Conservation (phyloP, 495 filamentous ascomycete species). For the Penicillium malachiteum region DNA sequence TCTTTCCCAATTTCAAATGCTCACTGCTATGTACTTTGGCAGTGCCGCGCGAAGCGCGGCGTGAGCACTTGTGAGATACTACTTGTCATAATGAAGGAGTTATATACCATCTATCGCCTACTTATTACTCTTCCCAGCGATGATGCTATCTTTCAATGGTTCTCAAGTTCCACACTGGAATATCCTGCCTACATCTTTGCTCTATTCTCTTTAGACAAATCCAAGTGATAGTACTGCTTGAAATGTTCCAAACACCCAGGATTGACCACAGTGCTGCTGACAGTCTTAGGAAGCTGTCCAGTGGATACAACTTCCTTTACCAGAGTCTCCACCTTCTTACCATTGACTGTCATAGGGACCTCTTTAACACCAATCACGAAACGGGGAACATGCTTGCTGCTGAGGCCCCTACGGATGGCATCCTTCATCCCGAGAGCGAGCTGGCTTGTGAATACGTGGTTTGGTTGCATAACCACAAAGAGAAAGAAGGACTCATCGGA, state of each 20-base stretch:
- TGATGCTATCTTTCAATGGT: too few relatives aligned
- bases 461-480: slow-evolving; percentile 68
- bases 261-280: slow-evolving; percentile 26
- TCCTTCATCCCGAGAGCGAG: slow-evolving; percentile 58
- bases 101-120: too few relatives aligned
- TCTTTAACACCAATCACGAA: slow-evolving; percentile 71
- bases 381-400: slow-evolving; percentile 67
- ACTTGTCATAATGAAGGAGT: too few relatives aligned
- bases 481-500: slow-evolving; percentile 68
- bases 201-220: slow-evolving; percentile 2
- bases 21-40: too few relatives aligned
- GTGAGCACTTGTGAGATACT: too few relatives aligned
- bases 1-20: too few relatives aligned
- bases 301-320: slow-evolving; percentile 69
- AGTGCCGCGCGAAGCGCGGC: too few relatives aligned
- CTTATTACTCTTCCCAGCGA: too few relatives aligned
- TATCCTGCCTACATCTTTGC: slow-evolving; percentile 10
- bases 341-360: slow-evolving; percentile 73
- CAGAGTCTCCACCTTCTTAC: slow-evolving; percentile 77
- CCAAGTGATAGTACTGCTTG: slow-evolving; percentile 14
- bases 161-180: not conserved
- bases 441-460: slow-evolving; percentile 46
- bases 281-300: slow-evolving; percentile 13
- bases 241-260: slow-evolving; percentile 17
- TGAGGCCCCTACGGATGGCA: slow-evolving; percentile 58